A percentile compares a stretch with the other conserved stretches of the same genome.
Evolutionary conservation across 495 filamentous ascomycete species (phyloP).

Genomic region (Tuber umbilicatum): DNA sequence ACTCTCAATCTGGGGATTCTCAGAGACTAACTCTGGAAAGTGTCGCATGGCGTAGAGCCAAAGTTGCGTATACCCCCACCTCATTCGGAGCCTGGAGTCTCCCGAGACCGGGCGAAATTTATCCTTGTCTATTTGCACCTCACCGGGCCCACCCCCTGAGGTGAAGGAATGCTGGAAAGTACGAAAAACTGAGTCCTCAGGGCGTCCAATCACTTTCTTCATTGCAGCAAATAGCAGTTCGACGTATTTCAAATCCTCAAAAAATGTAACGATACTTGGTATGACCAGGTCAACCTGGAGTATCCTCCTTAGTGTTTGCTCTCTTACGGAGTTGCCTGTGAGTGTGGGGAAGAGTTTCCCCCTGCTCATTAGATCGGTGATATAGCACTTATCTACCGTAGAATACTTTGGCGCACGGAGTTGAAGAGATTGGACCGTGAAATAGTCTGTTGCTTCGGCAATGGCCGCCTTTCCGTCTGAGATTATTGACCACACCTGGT

Average conservation of each 20-base stretch:
- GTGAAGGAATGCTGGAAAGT: conserved; percentile 7
- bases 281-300: conserved; percentile 9
- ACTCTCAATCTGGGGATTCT: conserved; percentile 1
- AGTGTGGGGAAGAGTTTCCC: conserved; percentile 11
- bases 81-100: not conserved
- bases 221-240: conserved; percentile 6
- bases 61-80: conserved; percentile 16
- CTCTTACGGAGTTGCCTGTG: not conserved
- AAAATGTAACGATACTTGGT: conserved; percentile 14
- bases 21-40: conserved; percentile 15
- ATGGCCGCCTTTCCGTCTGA: conserved; percentile 8
- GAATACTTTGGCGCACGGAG: conserved; percentile 8
- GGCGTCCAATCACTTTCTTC: conserved; percentile 15
- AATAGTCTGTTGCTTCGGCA: conserved; percentile 2
- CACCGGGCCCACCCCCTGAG: not conserved
- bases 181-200: not conserved
- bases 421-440: conserved; percentile 12
- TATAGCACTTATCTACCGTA: conserved; percentile 5
- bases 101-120: not conserved
- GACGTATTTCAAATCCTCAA: conserved; percentile 15
- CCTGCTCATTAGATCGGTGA: conserved; percentile 7
- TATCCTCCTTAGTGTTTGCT: conserved; percentile 9
- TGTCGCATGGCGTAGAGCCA: conserved; percentile 22
- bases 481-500: conserved; percentile 15
- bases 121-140: conserved; percentile 6